A percentile compares a stretch with the other conserved stretches of the same genome.
These are phyloP conservation scores for Teratosphaeriaceae sp. DNA, from an alignment of 2,329 filamentous ascomycete genomes.

Conservation along the genomic window DNA sequence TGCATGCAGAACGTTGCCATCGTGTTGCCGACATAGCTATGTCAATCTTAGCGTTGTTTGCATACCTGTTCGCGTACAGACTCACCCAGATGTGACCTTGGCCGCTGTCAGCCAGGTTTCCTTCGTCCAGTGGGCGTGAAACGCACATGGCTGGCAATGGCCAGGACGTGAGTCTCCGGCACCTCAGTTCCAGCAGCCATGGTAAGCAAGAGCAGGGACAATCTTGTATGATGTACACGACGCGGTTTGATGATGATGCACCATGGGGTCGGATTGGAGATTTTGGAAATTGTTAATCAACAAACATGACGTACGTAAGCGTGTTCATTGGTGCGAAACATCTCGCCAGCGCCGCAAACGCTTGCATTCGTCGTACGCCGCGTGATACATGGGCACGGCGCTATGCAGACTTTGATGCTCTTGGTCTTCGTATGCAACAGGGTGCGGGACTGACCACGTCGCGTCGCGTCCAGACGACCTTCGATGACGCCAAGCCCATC, in stretches of 20 bases:
- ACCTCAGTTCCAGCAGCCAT: conserved; percentile 28
- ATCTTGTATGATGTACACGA: neutral
- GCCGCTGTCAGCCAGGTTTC: conserved; percentile 9
- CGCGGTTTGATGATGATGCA: neutral
- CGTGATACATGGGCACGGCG: neutral
- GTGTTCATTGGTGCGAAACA: too few relatives aligned
- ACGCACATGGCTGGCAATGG: conserved; percentile 91
- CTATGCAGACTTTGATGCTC: neutral
- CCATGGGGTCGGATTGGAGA: neutral
- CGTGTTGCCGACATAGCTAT: conserved; percentile 93
- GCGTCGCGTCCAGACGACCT: neutral
- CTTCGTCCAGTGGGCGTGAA: conserved; percentile 17
- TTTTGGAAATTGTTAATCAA: neutral
- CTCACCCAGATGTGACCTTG: conserved; percentile 70
- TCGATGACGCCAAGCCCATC: neutral
- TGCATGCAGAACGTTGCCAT: conserved; percentile 96
- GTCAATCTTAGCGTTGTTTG: conserved; percentile 1
- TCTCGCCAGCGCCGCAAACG: neutral
- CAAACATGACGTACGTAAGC: too few relatives aligned
- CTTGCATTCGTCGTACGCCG: too few relatives aligned
- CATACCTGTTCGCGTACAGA: conserved; percentile 13
- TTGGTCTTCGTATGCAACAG: neutral
- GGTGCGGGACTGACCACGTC: neutral
- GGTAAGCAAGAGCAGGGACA: conserved; percentile 7
- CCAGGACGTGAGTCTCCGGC: conserved; percentile 66